phyloP scores from a whole-genome alignment of 2,329 filamentous ascomycete genomes.

The Fusarium miscanthi region DNA sequence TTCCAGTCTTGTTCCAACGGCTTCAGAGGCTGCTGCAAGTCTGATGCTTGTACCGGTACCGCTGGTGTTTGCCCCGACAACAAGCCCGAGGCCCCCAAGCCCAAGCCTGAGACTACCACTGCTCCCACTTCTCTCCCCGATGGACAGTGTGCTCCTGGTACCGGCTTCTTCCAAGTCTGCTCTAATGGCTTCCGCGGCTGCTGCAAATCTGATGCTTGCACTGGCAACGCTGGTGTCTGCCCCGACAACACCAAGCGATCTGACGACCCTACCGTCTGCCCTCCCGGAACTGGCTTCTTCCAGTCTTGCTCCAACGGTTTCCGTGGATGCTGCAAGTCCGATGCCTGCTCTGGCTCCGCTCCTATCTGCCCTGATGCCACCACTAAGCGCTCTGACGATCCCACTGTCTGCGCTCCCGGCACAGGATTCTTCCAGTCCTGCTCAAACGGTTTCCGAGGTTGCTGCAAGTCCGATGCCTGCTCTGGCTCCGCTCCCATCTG shows the following conservation, averaged over 20 bases:
- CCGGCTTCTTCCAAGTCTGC: slow-evolving; percentile 21
- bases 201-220: slow-evolving; percentile 26
- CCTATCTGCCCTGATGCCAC: not conserved
- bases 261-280: slow-evolving; percentile 13
- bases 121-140: not conserved
- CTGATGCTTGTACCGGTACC: slow-evolving; percentile 10
- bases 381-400: slow-evolving; percentile 2
- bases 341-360: not conserved
- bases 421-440: slow-evolving; percentile 13
- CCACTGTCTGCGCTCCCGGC: not conserved
- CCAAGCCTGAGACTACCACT: not conserved
- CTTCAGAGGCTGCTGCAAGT: slow-evolving; percentile 30
- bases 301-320: slow-evolving; percentile 27
- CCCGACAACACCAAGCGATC: slow-evolving; percentile 6
- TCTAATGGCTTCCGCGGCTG: slow-evolving; percentile 29
- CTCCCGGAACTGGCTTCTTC: slow-evolving; percentile 9
- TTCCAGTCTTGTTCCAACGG: slow-evolving; percentile 28
- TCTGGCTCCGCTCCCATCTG: not conserved
- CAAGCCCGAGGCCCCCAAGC: not conserved
- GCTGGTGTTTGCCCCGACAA: not conserved
- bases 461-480: slow-evolving; percentile 23
- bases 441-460: slow-evolving; percentile 13
- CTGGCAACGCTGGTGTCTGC: slow-evolving; percentile 11
- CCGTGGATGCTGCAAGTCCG: slow-evolving; percentile 20
- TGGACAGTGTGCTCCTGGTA: not conserved